These are phyloP conservation scores for Spergularia bocconei DNA, from an alignment of 148 eudicot genomes.

Conservation along the genomic window DNA sequence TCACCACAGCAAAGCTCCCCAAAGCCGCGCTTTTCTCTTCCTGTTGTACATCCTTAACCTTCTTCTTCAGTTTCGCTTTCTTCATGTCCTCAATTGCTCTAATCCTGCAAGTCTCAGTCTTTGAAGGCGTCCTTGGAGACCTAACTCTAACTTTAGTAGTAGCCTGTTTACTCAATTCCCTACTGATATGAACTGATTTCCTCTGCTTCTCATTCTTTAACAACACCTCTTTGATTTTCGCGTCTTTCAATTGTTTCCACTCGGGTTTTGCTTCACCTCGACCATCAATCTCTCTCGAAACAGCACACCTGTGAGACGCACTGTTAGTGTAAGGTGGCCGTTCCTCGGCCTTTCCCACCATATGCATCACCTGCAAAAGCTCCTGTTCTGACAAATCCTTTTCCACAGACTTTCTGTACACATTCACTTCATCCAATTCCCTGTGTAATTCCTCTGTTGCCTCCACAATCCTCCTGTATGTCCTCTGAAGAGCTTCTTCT, in stretches of 20 bases:
- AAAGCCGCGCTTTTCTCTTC: slow-evolving; percentile 25
- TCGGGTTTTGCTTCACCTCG: slow-evolving; percentile 19
- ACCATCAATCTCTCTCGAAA: slow-evolving; percentile 17
- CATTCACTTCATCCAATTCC: slow-evolving; percentile 30
- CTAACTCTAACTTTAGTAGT: slow-evolving; percentile 37
- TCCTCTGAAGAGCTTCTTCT: slow-evolving; percentile 24
- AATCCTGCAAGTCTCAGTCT: slow-evolving; percentile 54
- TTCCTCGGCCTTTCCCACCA: slow-evolving; percentile 18
- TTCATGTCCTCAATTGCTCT: slow-evolving; percentile 62
- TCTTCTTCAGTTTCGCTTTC: slow-evolving; percentile 42
- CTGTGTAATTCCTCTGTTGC: slow-evolving; percentile 33
- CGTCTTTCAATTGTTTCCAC: slow-evolving; percentile 36
- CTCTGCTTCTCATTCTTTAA: slow-evolving; percentile 43
- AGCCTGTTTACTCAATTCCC: slow-evolving; percentile 27
- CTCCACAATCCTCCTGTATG: slow-evolving; percentile 24
- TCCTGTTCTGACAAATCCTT: slow-evolving; percentile 26
- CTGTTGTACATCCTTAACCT: slow-evolving; percentile 26
- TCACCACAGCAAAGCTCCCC: slow-evolving; percentile 72
- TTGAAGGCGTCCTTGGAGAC: slow-evolving; percentile 51
- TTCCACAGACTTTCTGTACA: slow-evolving; percentile 17
- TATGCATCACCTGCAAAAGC: slow-evolving; percentile 21
- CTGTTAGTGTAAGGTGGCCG: slow-evolving; percentile 3
- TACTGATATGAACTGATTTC: slow-evolving; percentile 39
- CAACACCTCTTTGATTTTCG: slow-evolving; percentile 38
- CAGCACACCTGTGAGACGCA: not conserved